Conservation (phyloP, 1,139 yeast species). For the Dujonia santamariae region DNA sequence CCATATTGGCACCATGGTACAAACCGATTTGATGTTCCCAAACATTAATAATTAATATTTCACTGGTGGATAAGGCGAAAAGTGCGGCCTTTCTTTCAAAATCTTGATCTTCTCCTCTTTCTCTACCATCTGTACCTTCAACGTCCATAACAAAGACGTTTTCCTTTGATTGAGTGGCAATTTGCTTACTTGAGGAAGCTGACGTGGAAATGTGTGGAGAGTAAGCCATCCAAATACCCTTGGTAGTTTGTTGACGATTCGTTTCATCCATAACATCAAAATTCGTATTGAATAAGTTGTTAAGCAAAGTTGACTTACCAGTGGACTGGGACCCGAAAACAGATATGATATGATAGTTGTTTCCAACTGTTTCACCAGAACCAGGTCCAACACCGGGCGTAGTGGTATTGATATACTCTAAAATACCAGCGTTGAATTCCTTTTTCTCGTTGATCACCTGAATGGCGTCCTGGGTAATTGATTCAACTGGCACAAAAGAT, state of each 20-base stretch:
- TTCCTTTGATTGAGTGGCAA: constrained; percentile 13
- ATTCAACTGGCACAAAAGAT: constrained; percentile 43
- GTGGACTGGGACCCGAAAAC: constrained; percentile 98
- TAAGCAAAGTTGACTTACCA: constrained; percentile 89
- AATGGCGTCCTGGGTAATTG: constrained; percentile 42
- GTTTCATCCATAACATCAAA: constrained; percentile 93
- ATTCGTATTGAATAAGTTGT: constrained; percentile 76
- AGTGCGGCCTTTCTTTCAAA: constrained; percentile 95
- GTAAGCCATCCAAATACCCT: constrained; percentile 91
- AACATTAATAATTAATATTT: constrained; percentile 82
- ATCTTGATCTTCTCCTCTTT: constrained; percentile 97
- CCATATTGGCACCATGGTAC: constrained; percentile 98
- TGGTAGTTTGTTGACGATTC: constrained; percentile 82
- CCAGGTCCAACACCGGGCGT: constrained; percentile 15
- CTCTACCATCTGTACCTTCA: constrained; percentile 98
- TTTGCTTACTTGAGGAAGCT: constrained; percentile 15
- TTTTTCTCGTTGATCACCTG: constrained; percentile 83
- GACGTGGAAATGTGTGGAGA: constrained; percentile 42
- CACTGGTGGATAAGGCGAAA: constrained; percentile 90
- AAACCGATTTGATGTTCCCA: constrained; percentile 98
- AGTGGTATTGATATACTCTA: constrained; percentile 38
- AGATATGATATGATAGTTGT: constrained; percentile 84
- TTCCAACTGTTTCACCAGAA: constrained; percentile 43
- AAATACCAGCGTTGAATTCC: constrained; percentile 46
- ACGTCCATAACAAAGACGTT: constrained; percentile 88